Evolutionary conservation across 257 asterid genomes (phyloP).

Genomic region (Solanum sejunctum): DNA sequence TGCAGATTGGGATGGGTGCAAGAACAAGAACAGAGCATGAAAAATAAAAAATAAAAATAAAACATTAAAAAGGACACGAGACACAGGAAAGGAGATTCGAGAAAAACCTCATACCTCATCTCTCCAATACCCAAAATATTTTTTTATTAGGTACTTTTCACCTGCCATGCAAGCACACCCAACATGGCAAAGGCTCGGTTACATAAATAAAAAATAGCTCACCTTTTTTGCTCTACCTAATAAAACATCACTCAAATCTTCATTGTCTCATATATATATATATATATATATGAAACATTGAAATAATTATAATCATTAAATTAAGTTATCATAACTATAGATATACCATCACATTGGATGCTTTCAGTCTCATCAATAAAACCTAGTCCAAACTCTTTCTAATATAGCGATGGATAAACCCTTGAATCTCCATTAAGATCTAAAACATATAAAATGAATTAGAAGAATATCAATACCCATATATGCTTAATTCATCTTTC

Average conservation of each 20-base stretch:
- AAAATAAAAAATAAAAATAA: not conserved
- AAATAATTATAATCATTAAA: too few relatives aligned
- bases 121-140: not conserved
- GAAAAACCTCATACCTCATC: constrained; percentile 25
- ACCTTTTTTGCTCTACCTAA: not conserved
- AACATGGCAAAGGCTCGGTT: constrained; percentile 1
- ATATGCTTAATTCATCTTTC: too few relatives aligned
- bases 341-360: not conserved
- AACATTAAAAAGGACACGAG: not conserved
- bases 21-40: not conserved
- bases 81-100: constrained; percentile 33
- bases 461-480: too few relatives aligned
- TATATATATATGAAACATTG: too few relatives aligned
- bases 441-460: not conserved
- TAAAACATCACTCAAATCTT: not conserved
- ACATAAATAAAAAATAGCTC: constrained; percentile 8
- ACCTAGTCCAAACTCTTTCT: not conserved
- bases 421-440: not conserved
- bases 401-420: not conserved
- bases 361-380: not conserved
- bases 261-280: not conserved
- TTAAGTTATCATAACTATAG: not conserved
- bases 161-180: constrained; percentile 1
- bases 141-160: not conserved
- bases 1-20: not conserved